phyloP scores from a whole-genome alignment of 176 grass and related monocot species.

The Pharus latifolius region DNA sequence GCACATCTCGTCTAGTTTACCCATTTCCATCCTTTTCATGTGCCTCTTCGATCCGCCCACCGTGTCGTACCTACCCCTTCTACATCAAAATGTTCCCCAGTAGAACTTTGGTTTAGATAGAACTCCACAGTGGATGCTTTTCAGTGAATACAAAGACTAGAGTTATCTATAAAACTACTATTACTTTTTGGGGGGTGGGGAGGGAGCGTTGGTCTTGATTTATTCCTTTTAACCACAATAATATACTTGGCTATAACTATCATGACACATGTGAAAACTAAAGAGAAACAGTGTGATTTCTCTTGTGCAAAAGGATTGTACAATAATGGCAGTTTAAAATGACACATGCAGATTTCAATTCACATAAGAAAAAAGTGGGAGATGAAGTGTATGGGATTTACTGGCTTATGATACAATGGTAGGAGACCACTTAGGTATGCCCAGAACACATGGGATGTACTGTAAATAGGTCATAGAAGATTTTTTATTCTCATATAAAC shows the following conservation, averaged over 20 bases:
- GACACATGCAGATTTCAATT: not conserved
- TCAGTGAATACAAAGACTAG: not conserved
- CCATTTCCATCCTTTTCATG: no score
- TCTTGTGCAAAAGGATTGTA: not conserved
- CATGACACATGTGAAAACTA: not conserved
- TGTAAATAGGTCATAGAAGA: not conserved
- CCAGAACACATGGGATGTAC: not conserved
- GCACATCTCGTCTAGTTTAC: no score
- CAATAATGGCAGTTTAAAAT: not conserved
- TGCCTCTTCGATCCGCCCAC: no score
- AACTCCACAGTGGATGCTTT: not conserved
- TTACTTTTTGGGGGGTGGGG: no score
- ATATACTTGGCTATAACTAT: not conserved
- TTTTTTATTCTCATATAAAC: not conserved
- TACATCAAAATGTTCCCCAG: no score
- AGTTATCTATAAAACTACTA: no score
- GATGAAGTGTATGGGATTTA: not conserved
- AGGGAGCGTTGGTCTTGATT: no score
- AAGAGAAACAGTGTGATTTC: not conserved
- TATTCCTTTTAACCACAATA: not conserved
- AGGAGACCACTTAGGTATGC: not conserved
- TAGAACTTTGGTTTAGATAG: not conserved
- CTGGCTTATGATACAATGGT: not conserved
- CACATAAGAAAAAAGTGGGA: not conserved
- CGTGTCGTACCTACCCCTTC: no score